Evolutionary conservation across 352 stramenopile species (phyloP).

Genomic region (Pythium sukuiense): DNA sequence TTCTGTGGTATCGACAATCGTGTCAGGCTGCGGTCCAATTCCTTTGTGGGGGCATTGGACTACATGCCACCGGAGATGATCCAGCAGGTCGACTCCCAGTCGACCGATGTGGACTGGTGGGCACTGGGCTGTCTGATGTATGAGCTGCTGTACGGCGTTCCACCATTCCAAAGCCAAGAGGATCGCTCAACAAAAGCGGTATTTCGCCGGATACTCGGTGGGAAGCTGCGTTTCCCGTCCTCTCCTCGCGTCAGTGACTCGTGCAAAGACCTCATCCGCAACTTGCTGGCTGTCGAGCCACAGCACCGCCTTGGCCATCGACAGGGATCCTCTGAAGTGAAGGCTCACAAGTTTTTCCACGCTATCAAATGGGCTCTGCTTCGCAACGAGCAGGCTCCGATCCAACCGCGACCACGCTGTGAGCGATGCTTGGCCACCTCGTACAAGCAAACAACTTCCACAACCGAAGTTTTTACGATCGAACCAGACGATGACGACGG

Average conservation of each 20-base stretch:
- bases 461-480: background rate
- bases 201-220: slow-evolving; percentile 54
- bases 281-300: slow-evolving; percentile 26
- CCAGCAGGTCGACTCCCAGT: slow-evolving; percentile 31
- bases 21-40: slow-evolving; percentile 72
- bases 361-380: slow-evolving; percentile 31
- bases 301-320: slow-evolving; percentile 30
- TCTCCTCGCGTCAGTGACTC: slow-evolving; percentile 22
- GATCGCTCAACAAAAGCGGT: slow-evolving; percentile 36
- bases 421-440: background rate
- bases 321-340: slow-evolving; percentile 32
- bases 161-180: slow-evolving; percentile 45
- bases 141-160: slow-evolving; percentile 67
- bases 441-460: background rate
- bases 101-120: slow-evolving; percentile 75
- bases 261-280: slow-evolving; percentile 34
- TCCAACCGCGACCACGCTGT: background rate
- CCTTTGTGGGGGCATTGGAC: slow-evolving; percentile 76
- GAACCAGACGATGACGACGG: background rate
- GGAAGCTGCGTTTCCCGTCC: slow-evolving; percentile 40
- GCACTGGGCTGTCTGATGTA: slow-evolving; percentile 70
- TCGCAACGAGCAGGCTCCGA: slow-evolving; percentile 13
- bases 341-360: slow-evolving; percentile 36
- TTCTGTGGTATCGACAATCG: slow-evolving; percentile 68
- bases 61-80: slow-evolving; percentile 89